Base-by-base conservation (phyloP, 2,329 filamentous ascomycete genomes). In the Botrytis pseudocinerea region DNA sequence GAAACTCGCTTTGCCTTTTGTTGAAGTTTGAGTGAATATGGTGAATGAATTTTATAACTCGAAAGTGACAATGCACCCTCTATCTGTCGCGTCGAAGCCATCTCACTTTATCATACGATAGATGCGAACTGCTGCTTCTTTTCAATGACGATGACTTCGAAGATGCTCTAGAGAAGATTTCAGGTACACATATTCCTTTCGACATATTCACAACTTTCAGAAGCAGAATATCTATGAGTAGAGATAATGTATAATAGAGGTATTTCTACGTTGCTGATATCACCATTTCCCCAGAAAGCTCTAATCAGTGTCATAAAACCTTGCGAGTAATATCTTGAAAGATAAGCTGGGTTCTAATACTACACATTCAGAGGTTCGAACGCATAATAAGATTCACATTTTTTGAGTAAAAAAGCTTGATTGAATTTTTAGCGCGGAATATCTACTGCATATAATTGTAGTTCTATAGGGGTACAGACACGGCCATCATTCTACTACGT, bases 171-270 rank as follows among this genome's bases (percentile, higher is more conserved):
- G 51, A 54, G 8, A 54, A 7, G 44, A 8, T n/a, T 28, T 8
- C 32, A 1, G 25, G 5, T 16, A 6, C 25, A 54, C 5, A 51
- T 14, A 6, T 38, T 9, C 18, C 5, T 16, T 14, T 54, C 16
- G 6, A 54, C 2, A 54, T 6, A 28, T 54, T 6, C 25, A 54
- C 5, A 18, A 1, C 3, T 3, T 54, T 28, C 1, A 28, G 25
- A 54, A 14, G 12, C 0, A 28, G 16, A 18, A 8, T 54, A 16
- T 3, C 2, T 6, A 18, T 4, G 2, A 54, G 12, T 28, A 54
- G 2, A 8, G 25, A 51, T 14, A 54, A 2, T 28, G 0, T 2
- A 18, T 1, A 28, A 8, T 0, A 8, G 2, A 54, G n/a, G 6
- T 18, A 18, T 18, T 54, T 9, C n/a, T 28, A 28, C 5, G n/a